Conservation (phyloP, 1,139 yeast species). For the Yamadazyma mexicana region DNA sequence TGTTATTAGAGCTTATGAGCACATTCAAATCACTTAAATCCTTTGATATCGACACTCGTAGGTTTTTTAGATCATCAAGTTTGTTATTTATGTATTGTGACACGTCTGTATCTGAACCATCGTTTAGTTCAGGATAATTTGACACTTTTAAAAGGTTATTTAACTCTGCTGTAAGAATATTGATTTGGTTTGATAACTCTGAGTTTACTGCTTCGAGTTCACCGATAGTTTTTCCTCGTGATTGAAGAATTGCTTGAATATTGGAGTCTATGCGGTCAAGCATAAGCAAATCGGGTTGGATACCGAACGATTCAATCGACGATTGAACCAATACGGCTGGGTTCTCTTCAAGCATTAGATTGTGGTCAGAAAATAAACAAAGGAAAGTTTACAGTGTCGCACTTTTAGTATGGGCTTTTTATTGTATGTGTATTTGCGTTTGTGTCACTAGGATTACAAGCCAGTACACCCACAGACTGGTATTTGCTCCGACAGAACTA, state of each 20-base stretch:
- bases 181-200: constrained; percentile 20
- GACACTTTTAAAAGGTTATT: constrained; percentile 24
- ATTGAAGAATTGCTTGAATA: constrained; percentile 26
- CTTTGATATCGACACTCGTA: constrained; percentile 55
- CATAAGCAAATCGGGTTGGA: constrained; percentile 52
- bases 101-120: constrained; percentile 5
- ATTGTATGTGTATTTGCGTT: too few species aligned
- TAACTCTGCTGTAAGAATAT: constrained; percentile 24
- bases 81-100: constrained; percentile 4
- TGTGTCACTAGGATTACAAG: too few species aligned
- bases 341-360: constrained; percentile 29
- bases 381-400: background rate
- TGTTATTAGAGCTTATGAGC: constrained; percentile 46
- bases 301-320: constrained; percentile 49
- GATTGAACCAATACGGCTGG: constrained; percentile 40
- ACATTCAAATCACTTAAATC: constrained; percentile 58
- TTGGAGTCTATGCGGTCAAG: constrained; percentile 48
- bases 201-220: constrained; percentile 20
- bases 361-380: constrained; percentile 4
- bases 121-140: constrained; percentile 11
- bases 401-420: background rate
- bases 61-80: constrained; percentile 10
- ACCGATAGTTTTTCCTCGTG: constrained; percentile 26
- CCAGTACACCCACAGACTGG: too few species aligned
- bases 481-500: too few species aligned